A percentile compares a stretch with the other conserved stretches of the same genome.
phyloP scores from a whole-genome alignment of 225 moss, liverwort and hornwort species.

The Bryoerythrophyllum caledonicum region DNA sequence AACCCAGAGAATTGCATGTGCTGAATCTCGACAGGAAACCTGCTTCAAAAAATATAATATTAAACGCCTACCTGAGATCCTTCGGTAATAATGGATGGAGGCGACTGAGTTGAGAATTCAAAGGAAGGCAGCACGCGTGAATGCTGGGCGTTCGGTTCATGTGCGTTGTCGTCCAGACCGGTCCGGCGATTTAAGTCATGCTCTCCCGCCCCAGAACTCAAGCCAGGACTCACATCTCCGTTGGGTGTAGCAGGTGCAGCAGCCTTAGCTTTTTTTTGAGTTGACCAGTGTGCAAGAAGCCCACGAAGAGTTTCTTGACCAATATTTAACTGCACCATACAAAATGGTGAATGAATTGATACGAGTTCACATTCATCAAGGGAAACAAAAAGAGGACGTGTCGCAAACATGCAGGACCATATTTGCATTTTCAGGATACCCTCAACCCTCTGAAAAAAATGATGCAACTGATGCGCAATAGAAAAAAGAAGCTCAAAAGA shows the following conservation, averaged over 20 bases:
- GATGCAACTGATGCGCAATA: neutral
- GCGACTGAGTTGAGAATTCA: constrained; percentile 68
- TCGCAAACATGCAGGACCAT: neutral
- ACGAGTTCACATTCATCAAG: neutral
- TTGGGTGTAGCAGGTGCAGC: constrained; percentile 42
- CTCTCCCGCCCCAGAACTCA: constrained; percentile 55
- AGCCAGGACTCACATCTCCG: constrained; percentile 56
- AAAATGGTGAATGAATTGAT: neutral
- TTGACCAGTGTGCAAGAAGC: constrained; percentile 69
- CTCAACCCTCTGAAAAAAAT: neutral
- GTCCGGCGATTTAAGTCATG: constrained; percentile 54
- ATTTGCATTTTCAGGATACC: neutral
- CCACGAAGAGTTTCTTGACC: constrained; percentile 87
- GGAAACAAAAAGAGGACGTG: neutral
- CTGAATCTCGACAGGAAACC: neutral
- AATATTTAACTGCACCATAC: constrained; percentile 58
- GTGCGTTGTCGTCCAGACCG: constrained; percentile 44
- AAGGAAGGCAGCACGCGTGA: constrained; percentile 65
- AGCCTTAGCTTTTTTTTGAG: constrained; percentile 46
- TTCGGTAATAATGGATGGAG: constrained; percentile 86
- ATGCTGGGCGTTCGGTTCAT: constrained; percentile 47
- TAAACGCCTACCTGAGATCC: constrained; percentile 49
- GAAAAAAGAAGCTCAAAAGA: neutral
- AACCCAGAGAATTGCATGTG: neutral
- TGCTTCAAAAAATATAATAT: neutral